Evolutionary conservation across 768 basidiomycete genomes (phyloP).

Genomic region (Termitomyces sp.): DNA sequence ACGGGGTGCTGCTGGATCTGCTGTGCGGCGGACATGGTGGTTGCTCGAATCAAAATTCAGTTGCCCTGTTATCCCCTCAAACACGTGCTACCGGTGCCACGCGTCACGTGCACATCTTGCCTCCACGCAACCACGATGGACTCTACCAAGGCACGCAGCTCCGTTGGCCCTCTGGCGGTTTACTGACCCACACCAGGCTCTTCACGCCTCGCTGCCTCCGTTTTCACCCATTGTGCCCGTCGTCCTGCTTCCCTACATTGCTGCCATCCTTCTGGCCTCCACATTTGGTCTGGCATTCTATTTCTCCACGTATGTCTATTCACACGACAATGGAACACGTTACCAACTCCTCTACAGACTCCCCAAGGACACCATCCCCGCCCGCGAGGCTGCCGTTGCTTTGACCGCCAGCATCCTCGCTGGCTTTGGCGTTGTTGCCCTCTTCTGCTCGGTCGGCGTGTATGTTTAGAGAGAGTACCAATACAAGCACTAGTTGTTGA

Average conservation of each 20-base stretch:
- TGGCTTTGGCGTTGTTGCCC: slow-evolving; percentile 85
- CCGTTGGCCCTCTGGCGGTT: slow-evolving; percentile 9
- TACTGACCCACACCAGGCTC: slow-evolving; percentile 32
- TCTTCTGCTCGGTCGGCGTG: slow-evolving; percentile 85
- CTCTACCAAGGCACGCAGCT: slow-evolving; percentile 42
- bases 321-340: background rate
- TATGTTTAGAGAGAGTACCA: slow-evolving; percentile 53
- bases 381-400: slow-evolving; percentile 70
- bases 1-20: slow-evolving; percentile 87
- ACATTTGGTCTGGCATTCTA: slow-evolving; percentile 90
- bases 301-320: slow-evolving; percentile 70
- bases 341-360: slow-evolving; percentile 45
- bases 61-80: slow-evolving; percentile 17
- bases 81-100: slow-evolving; percentile 21
- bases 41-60: slow-evolving; percentile 20
- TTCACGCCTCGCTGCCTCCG: slow-evolving; percentile 64
- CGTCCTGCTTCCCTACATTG: slow-evolving; percentile 66
- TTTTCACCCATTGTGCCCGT: slow-evolving; percentile 74
- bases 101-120: slow-evolving; percentile 15
- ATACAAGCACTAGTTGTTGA: slow-evolving; percentile 57
- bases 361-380: slow-evolving; percentile 61
- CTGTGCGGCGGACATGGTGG: slow-evolving; percentile 72
- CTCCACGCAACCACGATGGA: slow-evolving; percentile 41
- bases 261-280: slow-evolving; percentile 64
- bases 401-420: slow-evolving; percentile 73